A percentile compares a stretch with the other conserved stretches of the same genome.
Conservation (phyloP, 495 filamentous ascomycete species). For the Gamarada debralockiae region DNA sequence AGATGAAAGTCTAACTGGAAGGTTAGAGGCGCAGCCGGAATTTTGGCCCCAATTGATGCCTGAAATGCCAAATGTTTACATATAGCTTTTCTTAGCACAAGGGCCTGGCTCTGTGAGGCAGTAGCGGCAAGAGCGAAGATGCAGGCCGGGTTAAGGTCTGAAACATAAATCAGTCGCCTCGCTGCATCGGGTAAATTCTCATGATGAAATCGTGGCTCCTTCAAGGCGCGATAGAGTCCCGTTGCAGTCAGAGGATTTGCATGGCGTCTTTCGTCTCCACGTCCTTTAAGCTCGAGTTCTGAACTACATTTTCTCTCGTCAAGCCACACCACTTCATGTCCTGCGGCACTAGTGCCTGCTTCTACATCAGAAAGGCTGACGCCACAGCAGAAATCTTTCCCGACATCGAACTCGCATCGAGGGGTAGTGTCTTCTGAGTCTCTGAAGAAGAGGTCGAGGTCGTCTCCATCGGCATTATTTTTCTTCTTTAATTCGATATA, state of each 20-base stretch:
- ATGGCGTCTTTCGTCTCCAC: neutral
- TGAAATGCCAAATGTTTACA: neutral
- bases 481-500: no score
- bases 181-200: neutral
- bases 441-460: no score
- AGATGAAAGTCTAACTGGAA: slow-evolving; percentile 3
- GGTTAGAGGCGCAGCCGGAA: neutral
- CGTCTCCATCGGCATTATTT: no score
- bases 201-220: neutral
- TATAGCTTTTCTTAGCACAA: slow-evolving; percentile 1
- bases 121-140: slow-evolving; percentile 1
- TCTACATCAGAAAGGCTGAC: neutral
- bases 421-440: no score
- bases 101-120: neutral
- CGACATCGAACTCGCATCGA: neutral
- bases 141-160: neutral
- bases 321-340: neutral
- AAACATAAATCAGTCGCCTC: neutral
- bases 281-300: neutral
- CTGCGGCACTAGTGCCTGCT: neutral
- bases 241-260: slow-evolving; percentile 4
- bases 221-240: neutral
- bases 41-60: neutral
- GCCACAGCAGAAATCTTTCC: neutral
- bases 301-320: slow-evolving; percentile 2